A percentile compares a stretch with the other conserved stretches of the same genome.
Conservation (phyloP, 257 asterid genomes). For the Anisodus tanguticus region DNA sequence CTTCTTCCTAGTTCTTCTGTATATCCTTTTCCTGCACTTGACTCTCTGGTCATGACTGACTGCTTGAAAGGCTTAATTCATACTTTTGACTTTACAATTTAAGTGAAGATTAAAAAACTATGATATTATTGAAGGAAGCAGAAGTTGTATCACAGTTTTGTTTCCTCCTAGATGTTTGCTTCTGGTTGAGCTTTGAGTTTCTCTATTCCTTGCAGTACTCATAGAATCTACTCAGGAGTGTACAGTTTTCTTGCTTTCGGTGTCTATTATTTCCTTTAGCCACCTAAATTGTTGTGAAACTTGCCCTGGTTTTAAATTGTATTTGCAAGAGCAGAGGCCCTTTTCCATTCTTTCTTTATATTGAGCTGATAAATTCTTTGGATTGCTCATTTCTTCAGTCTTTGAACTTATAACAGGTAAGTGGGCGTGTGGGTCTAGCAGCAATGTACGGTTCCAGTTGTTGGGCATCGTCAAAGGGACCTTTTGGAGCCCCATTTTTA, state of each 20-base stretch:
- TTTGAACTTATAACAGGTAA: constrained; percentile 54
- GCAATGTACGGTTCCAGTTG: constrained; percentile 95
- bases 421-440: constrained; percentile 95
- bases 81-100: not conserved
- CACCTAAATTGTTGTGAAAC: not conserved
- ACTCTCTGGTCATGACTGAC: not conserved
- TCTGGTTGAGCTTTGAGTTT: not conserved
- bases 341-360: not conserved
- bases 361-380: constrained; percentile 6
- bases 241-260: not conserved
- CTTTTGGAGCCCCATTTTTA: constrained; percentile 57
- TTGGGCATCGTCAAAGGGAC: constrained; percentile 80
- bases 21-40: constrained; percentile 1
- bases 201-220: not conserved
- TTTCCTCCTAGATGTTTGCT: not conserved
- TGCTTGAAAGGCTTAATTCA: constrained; percentile 5
- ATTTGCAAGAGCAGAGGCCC: not conserved
- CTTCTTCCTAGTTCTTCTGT: constrained; percentile 3
- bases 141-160: not conserved
- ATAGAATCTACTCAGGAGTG: not conserved
- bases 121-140: not conserved
- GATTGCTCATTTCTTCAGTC: constrained; percentile 3
- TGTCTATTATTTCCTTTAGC: constrained; percentile 19
- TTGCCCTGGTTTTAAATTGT: not conserved
- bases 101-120: not conserved